phyloP scores from a whole-genome alignment of 1,284 basidiomycete genomes.

The Trichosporon inkin region DNA sequence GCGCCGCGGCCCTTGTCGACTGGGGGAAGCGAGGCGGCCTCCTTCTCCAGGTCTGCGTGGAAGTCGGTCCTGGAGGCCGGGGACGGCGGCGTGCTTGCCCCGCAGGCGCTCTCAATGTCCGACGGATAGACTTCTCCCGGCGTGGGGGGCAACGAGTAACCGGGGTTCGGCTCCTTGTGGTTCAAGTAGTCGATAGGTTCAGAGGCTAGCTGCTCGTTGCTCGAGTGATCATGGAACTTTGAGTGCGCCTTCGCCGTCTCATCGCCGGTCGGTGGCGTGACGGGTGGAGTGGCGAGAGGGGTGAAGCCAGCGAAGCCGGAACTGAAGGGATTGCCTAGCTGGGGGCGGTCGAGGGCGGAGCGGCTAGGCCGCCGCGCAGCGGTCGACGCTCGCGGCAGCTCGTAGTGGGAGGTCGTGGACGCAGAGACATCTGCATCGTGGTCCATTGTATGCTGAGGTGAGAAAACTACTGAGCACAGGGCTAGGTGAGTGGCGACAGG shows the following conservation, averaged over 20 bases:
- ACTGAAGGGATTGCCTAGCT: not conserved
- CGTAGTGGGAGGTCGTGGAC: constrained; percentile 6
- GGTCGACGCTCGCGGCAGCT: not conserved
- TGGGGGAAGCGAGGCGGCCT: constrained; percentile 28
- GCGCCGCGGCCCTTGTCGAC: constrained; percentile 42
- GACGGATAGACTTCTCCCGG: constrained; percentile 2
- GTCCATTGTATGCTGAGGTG: not conserved
- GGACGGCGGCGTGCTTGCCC: not conserved
- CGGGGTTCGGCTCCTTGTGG: not conserved
- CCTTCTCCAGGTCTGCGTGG: not conserved
- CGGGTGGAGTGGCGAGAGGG: constrained; percentile 1
- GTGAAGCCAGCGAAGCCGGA: not conserved
- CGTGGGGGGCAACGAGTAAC: not conserved
- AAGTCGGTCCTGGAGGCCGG: not conserved
- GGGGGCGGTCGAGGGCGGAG: not conserved
- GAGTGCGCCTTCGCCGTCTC: not conserved
- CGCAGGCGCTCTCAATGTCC: not conserved
- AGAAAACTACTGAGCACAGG: not conserved
- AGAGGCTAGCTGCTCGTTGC: not conserved
- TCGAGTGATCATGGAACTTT: too few relatives aligned
- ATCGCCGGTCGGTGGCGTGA: not conserved
- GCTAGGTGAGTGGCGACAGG: not conserved
- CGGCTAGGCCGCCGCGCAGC: constrained; percentile 7
- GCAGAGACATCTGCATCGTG: not conserved
- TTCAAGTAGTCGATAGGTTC: not conserved